Evolutionary conservation across 1,284 basidiomycete genomes (phyloP).

Genomic region (Papiliotrema fonsecae): DNA sequence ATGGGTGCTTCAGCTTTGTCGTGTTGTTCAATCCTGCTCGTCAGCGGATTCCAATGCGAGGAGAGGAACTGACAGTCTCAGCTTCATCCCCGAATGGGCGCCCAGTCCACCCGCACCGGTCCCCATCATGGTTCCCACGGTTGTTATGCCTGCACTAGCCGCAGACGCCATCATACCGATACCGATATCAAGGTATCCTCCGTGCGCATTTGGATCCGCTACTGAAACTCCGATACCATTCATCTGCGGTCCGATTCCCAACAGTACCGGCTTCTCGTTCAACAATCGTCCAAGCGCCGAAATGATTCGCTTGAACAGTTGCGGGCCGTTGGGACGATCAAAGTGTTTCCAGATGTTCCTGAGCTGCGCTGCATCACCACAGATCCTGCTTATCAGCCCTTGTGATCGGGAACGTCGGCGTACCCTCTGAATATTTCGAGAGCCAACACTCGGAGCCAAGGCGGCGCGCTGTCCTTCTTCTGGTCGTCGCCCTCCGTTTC

Average conservation of each 20-base stretch:
- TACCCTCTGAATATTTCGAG: conserved; percentile 87
- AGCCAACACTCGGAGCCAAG: conserved; percentile 83
- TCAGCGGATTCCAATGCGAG: conserved; percentile 5
- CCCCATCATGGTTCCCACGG: conserved; percentile 66
- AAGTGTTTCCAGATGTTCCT: conserved; percentile 75
- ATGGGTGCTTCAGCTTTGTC: conserved; percentile 91
- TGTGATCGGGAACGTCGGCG: conserved; percentile 9
- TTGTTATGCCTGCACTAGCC: conserved; percentile 70
- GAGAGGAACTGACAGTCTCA: conserved; percentile 67
- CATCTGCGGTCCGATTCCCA: conserved; percentile 75
- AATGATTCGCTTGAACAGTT: conserved; percentile 74
- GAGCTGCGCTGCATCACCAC: conserved; percentile 75
- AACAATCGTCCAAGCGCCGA: conserved; percentile 74
- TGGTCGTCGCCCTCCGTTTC: conserved; percentile 50
- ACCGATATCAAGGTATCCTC: conserved; percentile 58
- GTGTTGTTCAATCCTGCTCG: conserved; percentile 79
- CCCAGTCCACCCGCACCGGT: conserved; percentile 61
- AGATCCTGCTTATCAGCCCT: conserved; percentile 54
- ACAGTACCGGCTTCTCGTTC: conserved; percentile 76
- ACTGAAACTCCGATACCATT: conserved; percentile 63
- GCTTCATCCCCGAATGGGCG: conserved; percentile 69
- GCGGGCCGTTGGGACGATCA: conserved; percentile 60
- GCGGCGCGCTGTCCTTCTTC: conserved; percentile 49
- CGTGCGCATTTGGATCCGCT: conserved; percentile 18
- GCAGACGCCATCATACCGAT: conserved; percentile 78